Percentiles rank a stretch among this genome's conserved stretches.
These are phyloP conservation scores for Zygoascus hellenicus DNA, from an alignment of 1,139 yeast species.

Conservation along the genomic window DNA sequence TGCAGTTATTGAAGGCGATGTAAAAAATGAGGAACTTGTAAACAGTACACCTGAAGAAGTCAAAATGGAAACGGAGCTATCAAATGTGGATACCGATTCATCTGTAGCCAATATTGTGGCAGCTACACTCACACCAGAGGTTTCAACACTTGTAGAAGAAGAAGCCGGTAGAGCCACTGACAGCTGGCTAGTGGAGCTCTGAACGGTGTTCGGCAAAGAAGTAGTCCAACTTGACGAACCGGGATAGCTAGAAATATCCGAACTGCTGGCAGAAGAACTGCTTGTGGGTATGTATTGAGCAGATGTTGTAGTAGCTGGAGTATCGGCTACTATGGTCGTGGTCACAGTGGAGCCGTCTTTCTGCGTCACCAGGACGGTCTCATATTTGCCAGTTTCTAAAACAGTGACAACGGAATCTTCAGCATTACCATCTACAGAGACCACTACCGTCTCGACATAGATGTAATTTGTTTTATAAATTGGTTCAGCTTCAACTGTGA, in stretches of 20 bases:
- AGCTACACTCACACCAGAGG: background rate
- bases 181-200: background rate
- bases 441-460: constrained; percentile 3
- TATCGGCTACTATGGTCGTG: constrained; percentile 28
- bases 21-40: no score
- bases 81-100: no score
- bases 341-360: background rate
- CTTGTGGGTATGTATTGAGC: constrained; percentile 12
- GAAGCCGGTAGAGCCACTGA: background rate
- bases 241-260: constrained; percentile 1
- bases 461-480: constrained; percentile 20
- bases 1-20: no score
- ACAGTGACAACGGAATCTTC: background rate
- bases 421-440: background rate
- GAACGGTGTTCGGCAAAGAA: constrained; percentile 14
- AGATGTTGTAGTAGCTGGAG: constrained; percentile 14
- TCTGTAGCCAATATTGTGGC: background rate
- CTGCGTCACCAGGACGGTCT: constrained; percentile 1
- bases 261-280: constrained; percentile 15
- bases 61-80: no score
- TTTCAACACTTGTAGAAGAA: background rate
- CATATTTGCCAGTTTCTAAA: background rate
- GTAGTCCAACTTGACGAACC: background rate
- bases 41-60: no score
- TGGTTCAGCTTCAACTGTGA: constrained; percentile 21